Base-by-base conservation (phyloP, 257 asterid genomes). In the Anisodus tanguticus region DNA sequence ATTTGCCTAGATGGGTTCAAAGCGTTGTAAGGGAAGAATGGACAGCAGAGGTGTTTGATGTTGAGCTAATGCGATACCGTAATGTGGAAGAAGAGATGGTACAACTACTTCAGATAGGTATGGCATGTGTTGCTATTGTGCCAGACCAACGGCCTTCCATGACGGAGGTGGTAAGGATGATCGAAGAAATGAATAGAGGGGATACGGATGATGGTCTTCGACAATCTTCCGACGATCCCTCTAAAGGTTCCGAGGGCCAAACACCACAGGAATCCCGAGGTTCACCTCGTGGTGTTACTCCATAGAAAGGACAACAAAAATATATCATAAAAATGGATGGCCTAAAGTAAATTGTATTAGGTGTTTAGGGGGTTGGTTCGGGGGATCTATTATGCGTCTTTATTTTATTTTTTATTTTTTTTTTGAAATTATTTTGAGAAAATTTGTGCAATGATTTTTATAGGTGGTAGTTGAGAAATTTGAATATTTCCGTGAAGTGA, bases 81-180 rank as follows among this genome's bases (percentile, higher is more conserved):
- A 93, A 95, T 57, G 98, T 91, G 49, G 99, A 96, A 92, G 99
- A 96, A 82, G 99, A 96, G 87, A 96, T 96, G 99, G 99, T 96
- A 81, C 99, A 92, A 88, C 97, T 96, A 17, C 94, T 96, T 70
- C 99, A 96, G 85, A 93, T 96, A 58, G 99, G 98, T 8, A 94
- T 96, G 99, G 93, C 98, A 0, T 96, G 99, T 37, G 99, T 96
- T 7, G 92, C 97, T 0, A 79, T 83, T 0, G 95, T 92, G 16
- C 99, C 99, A 0, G 98, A 96, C 60, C 98, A 93, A 84, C 88
- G 99, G 49, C 99, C 99, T 0, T 81, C 86, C 10, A 93, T 96
- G 97, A 88, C 80, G 3, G 93, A 96, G 55, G 99, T 91, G 8
- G 83, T 94, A 83, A 92, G 90, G 72, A 93, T 94, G 98, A 94